Conservation (phyloP, 2,329 filamentous ascomycete species). For the Magnaporthiopsis incrustans region DNA sequence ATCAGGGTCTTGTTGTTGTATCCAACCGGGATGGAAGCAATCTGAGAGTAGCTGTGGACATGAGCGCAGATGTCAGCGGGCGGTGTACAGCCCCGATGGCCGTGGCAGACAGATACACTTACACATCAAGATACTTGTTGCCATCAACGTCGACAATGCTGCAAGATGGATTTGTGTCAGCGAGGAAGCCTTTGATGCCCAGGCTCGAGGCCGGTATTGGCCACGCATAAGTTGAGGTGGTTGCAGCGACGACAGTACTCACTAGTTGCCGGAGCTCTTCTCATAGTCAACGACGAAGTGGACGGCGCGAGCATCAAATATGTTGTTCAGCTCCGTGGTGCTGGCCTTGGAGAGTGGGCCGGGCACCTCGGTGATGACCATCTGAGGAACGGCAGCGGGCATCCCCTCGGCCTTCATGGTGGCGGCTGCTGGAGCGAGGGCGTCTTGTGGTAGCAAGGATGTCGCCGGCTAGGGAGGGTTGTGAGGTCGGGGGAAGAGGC, state of each 20-base stretch:
- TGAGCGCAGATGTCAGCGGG: not conserved
- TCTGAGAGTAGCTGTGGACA: conserved; percentile 58
- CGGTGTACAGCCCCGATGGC: not conserved
- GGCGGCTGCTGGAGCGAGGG: not conserved
- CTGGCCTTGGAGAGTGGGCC: conserved; percentile 31
- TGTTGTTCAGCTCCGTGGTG: conserved; percentile 33
- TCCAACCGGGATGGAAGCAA: conserved; percentile 75
- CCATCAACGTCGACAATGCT: conserved; percentile 41
- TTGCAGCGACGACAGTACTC: conserved; percentile 1
- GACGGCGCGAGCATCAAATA: conserved; percentile 44
- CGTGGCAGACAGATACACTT: conserved; percentile 14
- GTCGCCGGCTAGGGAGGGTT: no score
- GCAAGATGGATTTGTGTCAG: not conserved
- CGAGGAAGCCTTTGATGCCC: not conserved
- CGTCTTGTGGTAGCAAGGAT: not conserved
- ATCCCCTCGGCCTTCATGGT: not conserved
- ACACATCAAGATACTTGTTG: conserved; percentile 42
- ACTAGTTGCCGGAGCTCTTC: conserved; percentile 44
- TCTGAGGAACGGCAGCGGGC: not conserved
- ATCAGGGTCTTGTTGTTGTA: conserved; percentile 70
- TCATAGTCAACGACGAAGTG: conserved; percentile 46
- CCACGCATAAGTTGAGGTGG: not conserved
- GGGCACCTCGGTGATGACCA: conserved; percentile 22
- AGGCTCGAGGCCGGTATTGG: no score
- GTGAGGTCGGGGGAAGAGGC: not conserved